Evolutionary conservation across 164 flowering plant genomes (phyloP).

Genomic region (Pachysandra terminalis): DNA sequence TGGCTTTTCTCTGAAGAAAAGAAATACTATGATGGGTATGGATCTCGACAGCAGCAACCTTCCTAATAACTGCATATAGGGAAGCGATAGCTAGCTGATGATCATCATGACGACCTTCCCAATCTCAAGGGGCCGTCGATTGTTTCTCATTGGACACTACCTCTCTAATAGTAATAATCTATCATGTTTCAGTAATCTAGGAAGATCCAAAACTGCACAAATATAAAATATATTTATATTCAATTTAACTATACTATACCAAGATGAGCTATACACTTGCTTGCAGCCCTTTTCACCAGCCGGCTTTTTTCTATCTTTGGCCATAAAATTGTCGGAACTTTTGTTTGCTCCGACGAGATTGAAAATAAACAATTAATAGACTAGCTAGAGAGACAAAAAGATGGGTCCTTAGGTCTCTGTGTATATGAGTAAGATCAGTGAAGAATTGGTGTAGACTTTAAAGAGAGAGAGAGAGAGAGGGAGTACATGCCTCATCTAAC

Average conservation of each 20-base stretch:
- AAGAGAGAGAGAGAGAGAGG: slow-evolving; percentile 24
- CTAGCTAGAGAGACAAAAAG: neutral
- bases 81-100: too few species aligned
- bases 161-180: slow-evolving; percentile 2
- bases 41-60: slow-evolving; percentile 16
- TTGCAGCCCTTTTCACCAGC: slow-evolving; percentile 22
- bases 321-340: slow-evolving; percentile 20
- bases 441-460: slow-evolving; percentile 14
- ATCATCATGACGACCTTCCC: slow-evolving; percentile 12
- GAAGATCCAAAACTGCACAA: slow-evolving; percentile 9
- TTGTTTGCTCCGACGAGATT: slow-evolving; percentile 7
- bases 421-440: slow-evolving; percentile 1
- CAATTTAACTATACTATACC: neutral
- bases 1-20: slow-evolving; percentile 3
- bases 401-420: too few species aligned
- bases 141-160: slow-evolving; percentile 9
- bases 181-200: neutral
- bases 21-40: slow-evolving; percentile 11
- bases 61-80: slow-evolving; percentile 8
- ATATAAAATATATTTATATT: too few species aligned
- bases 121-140: slow-evolving; percentile 8
- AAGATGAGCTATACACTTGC: neutral
- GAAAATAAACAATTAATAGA: neutral
- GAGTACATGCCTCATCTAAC: slow-evolving; percentile 91
- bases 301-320: slow-evolving; percentile 22